Evolutionary conservation across 768 basidiomycete species (phyloP).

Genomic region (Leucosporidium scottii): DNA sequence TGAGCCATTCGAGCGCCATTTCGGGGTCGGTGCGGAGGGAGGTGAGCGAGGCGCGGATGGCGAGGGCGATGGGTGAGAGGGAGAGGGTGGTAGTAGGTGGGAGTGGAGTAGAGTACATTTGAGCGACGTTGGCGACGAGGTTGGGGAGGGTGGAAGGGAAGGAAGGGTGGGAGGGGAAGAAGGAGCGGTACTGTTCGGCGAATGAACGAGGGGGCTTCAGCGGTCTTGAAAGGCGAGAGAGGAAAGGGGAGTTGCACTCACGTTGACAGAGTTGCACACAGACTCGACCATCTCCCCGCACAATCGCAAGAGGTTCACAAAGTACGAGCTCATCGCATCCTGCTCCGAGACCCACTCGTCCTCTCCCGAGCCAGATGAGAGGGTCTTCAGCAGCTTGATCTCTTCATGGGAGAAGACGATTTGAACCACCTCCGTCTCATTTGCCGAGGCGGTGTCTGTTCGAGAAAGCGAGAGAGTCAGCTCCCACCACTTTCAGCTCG

Average conservation of each 20-base stretch:
- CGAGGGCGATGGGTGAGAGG: neutral
- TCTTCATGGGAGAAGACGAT: neutral
- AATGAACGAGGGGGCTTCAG: neutral
- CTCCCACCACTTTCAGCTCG: too few species aligned
- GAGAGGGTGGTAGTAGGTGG: neutral
- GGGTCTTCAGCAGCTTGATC: neutral
- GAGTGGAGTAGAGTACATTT: neutral
- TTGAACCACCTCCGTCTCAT: neutral
- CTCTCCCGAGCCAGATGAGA: neutral
- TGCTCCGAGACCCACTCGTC: constrained; percentile 1
- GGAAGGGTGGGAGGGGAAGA: neutral
- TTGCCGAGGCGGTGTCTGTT: neutral
- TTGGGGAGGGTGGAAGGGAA: neutral
- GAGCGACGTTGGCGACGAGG: constrained; percentile 1
- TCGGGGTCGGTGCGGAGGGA: neutral
- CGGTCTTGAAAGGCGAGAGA: neutral
- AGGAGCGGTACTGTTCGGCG: neutral
- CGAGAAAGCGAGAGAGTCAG: too few species aligned
- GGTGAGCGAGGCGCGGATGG: neutral
- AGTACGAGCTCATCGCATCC: constrained; percentile 1
- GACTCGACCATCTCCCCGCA: neutral
- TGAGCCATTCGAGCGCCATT: neutral
- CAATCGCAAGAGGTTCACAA: neutral
- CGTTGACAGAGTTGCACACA: neutral
- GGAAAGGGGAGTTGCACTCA: neutral